A percentile compares a stretch with the other conserved stretches of the same genome.
These are phyloP conservation scores for Raddia distichophylla DNA, from an alignment of 176 grass and related monocot species.

Conservation along the genomic window DNA sequence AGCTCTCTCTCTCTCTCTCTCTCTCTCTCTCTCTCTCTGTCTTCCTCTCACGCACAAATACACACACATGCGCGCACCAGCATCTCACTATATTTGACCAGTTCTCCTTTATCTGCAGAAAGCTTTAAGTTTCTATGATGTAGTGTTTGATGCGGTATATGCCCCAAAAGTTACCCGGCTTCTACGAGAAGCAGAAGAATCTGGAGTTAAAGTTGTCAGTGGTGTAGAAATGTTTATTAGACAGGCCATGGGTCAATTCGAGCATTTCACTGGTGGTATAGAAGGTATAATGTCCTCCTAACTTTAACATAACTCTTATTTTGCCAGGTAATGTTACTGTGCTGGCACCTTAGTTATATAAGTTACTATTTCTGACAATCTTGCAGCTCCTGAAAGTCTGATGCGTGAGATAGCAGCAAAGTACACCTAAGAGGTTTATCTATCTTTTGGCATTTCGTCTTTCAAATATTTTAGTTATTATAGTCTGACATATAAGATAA, in stretches of 20 bases:
- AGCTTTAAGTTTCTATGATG: slow-evolving; percentile 70
- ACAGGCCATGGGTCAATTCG: slow-evolving; percentile 91
- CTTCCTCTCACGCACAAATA: too few species aligned
- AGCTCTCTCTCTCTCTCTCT: slow-evolving; percentile 52
- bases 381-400: slow-evolving; percentile 79
- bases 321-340: background rate
- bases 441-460: slow-evolving; percentile 32
- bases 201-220: slow-evolving; percentile 75
- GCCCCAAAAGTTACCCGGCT: slow-evolving; percentile 86
- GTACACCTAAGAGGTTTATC: slow-evolving; percentile 71
- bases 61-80: background rate
- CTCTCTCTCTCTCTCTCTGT: too few species aligned
- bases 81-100: slow-evolving; percentile 20
- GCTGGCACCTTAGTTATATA: slow-evolving; percentile 1
- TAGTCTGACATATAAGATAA: background rate
- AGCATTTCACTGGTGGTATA: slow-evolving; percentile 76
- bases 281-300: slow-evolving; percentile 61
- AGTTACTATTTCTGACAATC: slow-evolving; percentile 30
- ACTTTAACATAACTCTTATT: background rate
- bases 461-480: slow-evolving; percentile 20
- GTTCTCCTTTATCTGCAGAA: slow-evolving; percentile 53
- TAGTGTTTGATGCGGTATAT: slow-evolving; percentile 97
- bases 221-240: slow-evolving; percentile 96
- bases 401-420: slow-evolving; percentile 78
- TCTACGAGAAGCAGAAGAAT: slow-evolving; percentile 85